Base-by-base conservation (phyloP, 2,329 filamentous ascomycete species). In the Tolypocladium pustulatum region DNA sequence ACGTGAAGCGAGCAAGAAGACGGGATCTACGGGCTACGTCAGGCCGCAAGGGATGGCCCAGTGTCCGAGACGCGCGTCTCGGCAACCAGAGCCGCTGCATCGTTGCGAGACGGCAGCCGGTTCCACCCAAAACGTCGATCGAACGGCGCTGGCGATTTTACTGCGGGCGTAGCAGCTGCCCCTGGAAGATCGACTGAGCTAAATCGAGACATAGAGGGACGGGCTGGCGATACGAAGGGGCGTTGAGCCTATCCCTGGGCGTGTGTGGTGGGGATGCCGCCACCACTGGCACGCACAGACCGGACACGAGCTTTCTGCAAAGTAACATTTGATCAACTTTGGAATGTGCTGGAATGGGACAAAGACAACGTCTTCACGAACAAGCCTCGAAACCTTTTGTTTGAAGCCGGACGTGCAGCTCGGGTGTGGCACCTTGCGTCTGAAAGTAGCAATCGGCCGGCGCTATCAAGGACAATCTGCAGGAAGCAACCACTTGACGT, bases 181-280 rank as follows among this genome's bases (percentile, higher is more conserved):
- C 57, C 57, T 58, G 57, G 9, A 43, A 58, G 38, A 58, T 58
- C 57, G 34, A 34, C 27, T 58, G 27, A 25, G 54, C 37, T 43
- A 41, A 20, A 55, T 43, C 37, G 54, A 43, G 38, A 43, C 54
- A 52, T 52, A 27, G 49, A 34, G n/a, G 10, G 30, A 12, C 30
- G 46, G 25, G 43, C 22, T 15, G 36, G 36, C 49, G 30, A 53
- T 36, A 53, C 49, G 49, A 53, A 27, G 46, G 17, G 46, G 46
- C 27, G 27, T 52, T 15, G 9, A 20, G 43, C n/a, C n/a, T 12
- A 13, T 46, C 17, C 8, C n/a, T n/a, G n/a, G 15, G 6, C 25
- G 13, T 7, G 49, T 10, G 49, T 32, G 30, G 49, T 32, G 9
- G 49, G 27, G 30, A 32, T 34, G 49, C 30, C 49, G 17, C 4